Conservation (phyloP, 208 protist genomes). For the Naegleria lovaniensis region DNA sequence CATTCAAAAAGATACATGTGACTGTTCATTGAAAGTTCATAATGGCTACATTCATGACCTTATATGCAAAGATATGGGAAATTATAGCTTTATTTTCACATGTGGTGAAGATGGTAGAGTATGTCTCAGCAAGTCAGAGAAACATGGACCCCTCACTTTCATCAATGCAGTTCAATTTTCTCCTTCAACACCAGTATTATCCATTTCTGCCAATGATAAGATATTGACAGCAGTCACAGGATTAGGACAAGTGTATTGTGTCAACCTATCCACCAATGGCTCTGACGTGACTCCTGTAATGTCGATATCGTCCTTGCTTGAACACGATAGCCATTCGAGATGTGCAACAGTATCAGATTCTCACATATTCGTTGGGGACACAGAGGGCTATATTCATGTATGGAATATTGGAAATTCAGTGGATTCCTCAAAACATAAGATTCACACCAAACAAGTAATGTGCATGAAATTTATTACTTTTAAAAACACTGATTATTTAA, state of each 20-base stretch:
- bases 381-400: background rate
- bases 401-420: background rate
- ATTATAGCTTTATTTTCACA: background rate
- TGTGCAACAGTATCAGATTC: background rate
- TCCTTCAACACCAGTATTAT: background rate
- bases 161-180: background rate
- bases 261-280: background rate
- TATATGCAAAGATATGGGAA: background rate
- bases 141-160: background rate
- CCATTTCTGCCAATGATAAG: background rate
- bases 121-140: background rate
- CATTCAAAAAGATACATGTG: background rate
- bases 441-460: background rate
- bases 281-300: background rate
- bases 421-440: background rate
- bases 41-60: background rate
- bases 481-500: background rate
- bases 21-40: background rate
- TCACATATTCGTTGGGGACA: background rate
- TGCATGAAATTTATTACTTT: background rate
- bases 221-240: background rate
- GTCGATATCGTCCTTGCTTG: background rate
- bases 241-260: background rate
- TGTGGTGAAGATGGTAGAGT: background rate
- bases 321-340: background rate